Base-by-base conservation (phyloP, 257 asterid species). In the Solanum corneliomulleri region DNA sequence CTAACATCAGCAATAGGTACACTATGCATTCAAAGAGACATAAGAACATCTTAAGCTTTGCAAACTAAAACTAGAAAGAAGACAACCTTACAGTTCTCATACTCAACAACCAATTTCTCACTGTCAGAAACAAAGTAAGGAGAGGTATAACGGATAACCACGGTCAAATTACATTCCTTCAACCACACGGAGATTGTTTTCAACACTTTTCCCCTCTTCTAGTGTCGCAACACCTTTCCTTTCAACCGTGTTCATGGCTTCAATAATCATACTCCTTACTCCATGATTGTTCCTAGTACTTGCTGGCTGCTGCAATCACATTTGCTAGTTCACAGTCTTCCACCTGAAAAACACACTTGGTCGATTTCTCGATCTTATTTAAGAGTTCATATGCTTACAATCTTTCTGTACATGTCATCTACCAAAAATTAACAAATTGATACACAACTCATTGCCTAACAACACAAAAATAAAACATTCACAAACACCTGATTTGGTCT, bases 121-220 rank as follows among this genome's bases (percentile, higher is more conserved):
- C 93, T 94, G 49, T 95, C 97, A 2, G 99, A 94, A 9, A 97
- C 98, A 29, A 95, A 93, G 89, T 97, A 95, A 74, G 98, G 98
- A 69, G 99, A 97, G 71, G 93, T 93, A 33, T 33, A 33, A 35
- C 7, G 39, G 35, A 75, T 94, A 95, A 66, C 98, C 99, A 88
- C 98, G 94, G 41, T 97, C 99, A 86, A 97, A 97, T 88, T 97
- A 98, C 99, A 97, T 94, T 78, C 99, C 99, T 90, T 97, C 99
- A 72, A 95, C 98, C 66, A 97, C 98, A 89, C 94, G 90, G 15
- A 95, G 94, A 87, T 88, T 90, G 93, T 94, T 97, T 76, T 95
- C 98, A 4, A 96, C 97, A 89, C 98, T 93, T 90, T 93, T 96
- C 25, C 98, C 99, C 90, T 97, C 98, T 89, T 97, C 98, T 33